Conservation (phyloP, 768 basidiomycete genomes). For the Auricularia sp. region DNA sequence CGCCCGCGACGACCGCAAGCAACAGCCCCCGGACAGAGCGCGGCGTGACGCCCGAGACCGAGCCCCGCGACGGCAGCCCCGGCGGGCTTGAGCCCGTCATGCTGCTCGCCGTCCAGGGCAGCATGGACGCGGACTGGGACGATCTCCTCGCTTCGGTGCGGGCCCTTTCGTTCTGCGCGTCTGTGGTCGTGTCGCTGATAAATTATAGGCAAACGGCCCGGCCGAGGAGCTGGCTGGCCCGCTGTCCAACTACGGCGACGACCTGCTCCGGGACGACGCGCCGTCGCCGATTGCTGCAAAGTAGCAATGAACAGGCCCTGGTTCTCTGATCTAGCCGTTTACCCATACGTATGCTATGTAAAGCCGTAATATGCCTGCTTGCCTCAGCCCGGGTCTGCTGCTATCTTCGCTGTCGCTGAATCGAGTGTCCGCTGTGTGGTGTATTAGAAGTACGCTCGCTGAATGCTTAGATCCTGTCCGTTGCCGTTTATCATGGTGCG, state of each 20-base stretch:
- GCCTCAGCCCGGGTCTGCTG: too few species aligned
- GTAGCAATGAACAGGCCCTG: not conserved
- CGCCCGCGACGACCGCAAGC: not conserved
- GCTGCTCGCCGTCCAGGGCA: not conserved
- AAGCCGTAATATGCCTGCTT: too few species aligned
- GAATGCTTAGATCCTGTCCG: too few species aligned
- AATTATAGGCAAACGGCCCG: not conserved
- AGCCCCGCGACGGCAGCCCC: not conserved
- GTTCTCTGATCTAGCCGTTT: not conserved
- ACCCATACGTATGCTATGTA: too few species aligned
- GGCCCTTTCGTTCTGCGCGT: not conserved
- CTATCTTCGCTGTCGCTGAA: too few species aligned
- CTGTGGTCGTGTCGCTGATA: not conserved
- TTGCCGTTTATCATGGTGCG: too few species aligned
- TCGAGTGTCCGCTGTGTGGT: too few species aligned
- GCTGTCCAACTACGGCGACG: not conserved
- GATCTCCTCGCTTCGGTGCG: not conserved
- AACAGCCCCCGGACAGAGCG: not conserved
- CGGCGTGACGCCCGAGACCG: not conserved
- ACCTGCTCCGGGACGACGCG: not conserved
- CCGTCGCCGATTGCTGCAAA: not conserved
- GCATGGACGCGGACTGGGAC: not conserved
- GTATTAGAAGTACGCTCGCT: too few species aligned
- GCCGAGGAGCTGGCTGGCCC: not conserved
- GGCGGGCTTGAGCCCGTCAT: not conserved